A percentile compares a stretch with the other conserved stretches of the same genome.
Evolutionary conservation across 2,329 filamentous ascomycete species (phyloP).

Genomic region (Colletotrichum echinochloae): DNA sequence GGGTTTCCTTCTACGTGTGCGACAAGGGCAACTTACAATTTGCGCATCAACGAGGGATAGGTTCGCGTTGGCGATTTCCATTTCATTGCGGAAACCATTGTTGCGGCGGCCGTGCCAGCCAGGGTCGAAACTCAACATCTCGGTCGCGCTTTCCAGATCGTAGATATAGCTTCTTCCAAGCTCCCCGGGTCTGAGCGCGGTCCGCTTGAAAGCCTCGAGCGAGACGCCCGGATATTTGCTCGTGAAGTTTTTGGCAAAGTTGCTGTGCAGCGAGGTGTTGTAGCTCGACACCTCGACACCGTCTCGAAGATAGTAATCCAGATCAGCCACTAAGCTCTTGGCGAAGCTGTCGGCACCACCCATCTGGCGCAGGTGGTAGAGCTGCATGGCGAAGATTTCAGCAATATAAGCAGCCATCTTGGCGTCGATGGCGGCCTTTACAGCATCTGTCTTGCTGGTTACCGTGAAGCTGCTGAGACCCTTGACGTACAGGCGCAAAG

Average conservation of each 20-base stretch:
- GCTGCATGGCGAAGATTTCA: conserved; percentile 89
- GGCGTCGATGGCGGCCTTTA: conserved; percentile 71
- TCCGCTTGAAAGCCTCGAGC: conserved; percentile 85
- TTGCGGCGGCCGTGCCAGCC: conserved; percentile 78
- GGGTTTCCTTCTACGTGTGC: neutral
- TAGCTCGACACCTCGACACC: conserved; percentile 85
- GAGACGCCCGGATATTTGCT: conserved; percentile 79
- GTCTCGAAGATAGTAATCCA: conserved; percentile 84
- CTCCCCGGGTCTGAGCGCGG: conserved; percentile 70
- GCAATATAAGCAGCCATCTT: conserved; percentile 84
- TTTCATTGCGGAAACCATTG: conserved; percentile 83
- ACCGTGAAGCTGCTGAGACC: conserved; percentile 64
- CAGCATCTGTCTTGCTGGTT: conserved; percentile 66
- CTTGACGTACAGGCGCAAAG: conserved; percentile 77
- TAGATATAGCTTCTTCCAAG: conserved; percentile 88
- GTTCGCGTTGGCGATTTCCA: conserved; percentile 89
- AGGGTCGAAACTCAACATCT: conserved; percentile 80
- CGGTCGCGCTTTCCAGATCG: conserved; percentile 78
- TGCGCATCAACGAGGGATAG: conserved; percentile 93
- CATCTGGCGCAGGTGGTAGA: conserved; percentile 86
- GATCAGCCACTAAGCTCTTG: conserved; percentile 76
- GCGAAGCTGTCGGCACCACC: conserved; percentile 75
- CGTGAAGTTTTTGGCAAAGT: conserved; percentile 87
- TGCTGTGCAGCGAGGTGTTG: conserved; percentile 87
- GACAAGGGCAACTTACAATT: conserved; percentile 68